These are phyloP conservation scores for Kuraishia hungarica DNA, from an alignment of 805 yeast species.

Conservation along the genomic window DNA sequence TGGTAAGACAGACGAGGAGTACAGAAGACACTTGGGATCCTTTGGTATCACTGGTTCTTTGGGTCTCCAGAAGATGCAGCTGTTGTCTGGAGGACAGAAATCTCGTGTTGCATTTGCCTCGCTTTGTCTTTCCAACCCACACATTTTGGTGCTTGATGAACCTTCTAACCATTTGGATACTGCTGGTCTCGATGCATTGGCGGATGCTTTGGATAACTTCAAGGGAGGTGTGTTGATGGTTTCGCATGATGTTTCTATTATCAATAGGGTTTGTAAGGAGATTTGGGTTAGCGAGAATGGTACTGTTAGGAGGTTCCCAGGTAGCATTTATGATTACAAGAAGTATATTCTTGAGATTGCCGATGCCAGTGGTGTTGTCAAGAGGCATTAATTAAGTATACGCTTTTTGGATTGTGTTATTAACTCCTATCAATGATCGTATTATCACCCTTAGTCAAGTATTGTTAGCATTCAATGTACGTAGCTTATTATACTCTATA, in stretches of 20 bases:
- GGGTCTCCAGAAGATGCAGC: conserved; percentile 83
- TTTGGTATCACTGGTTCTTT: conserved; percentile 95
- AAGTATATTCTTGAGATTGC: conserved; percentile 76
- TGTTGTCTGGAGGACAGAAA: conserved; percentile 96
- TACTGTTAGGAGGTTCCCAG: conserved; percentile 67
- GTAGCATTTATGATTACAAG: conserved; percentile 83
- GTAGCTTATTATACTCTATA: too few relatives aligned
- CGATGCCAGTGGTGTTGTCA: conserved; percentile 83
- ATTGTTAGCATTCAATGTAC: too few relatives aligned
- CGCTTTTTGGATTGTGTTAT: too few relatives aligned
- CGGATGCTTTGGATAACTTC: conserved; percentile 80
- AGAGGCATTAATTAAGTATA: conserved; percentile 45
- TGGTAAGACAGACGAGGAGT: conserved; percentile 93
- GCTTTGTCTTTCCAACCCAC: conserved; percentile 82
- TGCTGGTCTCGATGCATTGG: conserved; percentile 91
- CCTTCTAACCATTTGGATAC: conserved; percentile 99
- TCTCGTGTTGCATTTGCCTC: conserved; percentile 98
- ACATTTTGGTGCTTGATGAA: conserved; percentile 87
- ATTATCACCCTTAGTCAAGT: too few relatives aligned
- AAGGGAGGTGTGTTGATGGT: conserved; percentile 97
- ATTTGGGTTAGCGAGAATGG: conserved; percentile 94
- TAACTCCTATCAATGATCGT: too few relatives aligned
- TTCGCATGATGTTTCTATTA: conserved; percentile 92
- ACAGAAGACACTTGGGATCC: conserved; percentile 92
- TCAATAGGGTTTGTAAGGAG: conserved; percentile 82